phyloP scores from a whole-genome alignment of 202 grass and related monocot species.

The Bolboschoenoplectus hybrid region DNA sequence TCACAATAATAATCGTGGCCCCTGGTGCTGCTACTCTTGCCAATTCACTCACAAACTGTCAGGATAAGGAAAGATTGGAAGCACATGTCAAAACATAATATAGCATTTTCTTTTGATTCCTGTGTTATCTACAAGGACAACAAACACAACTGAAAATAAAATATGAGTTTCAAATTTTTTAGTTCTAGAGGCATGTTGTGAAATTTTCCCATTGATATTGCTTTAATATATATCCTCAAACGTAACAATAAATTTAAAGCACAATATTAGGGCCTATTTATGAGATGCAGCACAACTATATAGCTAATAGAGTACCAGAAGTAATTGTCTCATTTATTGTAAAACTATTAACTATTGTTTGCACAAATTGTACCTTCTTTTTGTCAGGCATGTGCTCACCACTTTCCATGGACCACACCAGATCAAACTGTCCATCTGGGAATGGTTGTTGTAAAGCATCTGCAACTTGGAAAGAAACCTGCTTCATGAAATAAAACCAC shows the following conservation, averaged over 20 bases:
- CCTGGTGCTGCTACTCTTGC: constrained; percentile 78
- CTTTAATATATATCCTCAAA: not conserved
- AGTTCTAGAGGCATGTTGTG: not conserved
- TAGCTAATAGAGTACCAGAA: not conserved
- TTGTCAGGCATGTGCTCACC: constrained; percentile 98
- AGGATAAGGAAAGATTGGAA: constrained; percentile 6
- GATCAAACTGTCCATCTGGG: constrained; percentile 78
- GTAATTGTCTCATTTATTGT: not conserved
- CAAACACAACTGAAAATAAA: not conserved
- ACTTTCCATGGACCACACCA: constrained; percentile 99
- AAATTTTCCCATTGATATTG: not conserved
- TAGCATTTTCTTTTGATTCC: not conserved
- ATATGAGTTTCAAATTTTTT: not conserved
- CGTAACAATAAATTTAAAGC: not conserved
- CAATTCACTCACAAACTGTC: constrained; percentile 83
- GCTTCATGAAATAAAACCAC: not conserved
- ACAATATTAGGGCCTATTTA: not conserved
- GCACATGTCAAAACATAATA: constrained; percentile 9
- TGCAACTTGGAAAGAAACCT: constrained; percentile 93
- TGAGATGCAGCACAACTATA: not conserved
- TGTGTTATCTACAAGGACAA: not conserved
- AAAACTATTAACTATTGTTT: not conserved
- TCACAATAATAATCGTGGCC: constrained; percentile 84
- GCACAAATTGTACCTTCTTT: constrained; percentile 52
- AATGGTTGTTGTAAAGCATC: constrained; percentile 94